A percentile compares a stretch with the other conserved stretches of the same genome.
Conservation (phyloP, 2,329 filamentous ascomycete species). For the Fusarium compactum region DNA sequence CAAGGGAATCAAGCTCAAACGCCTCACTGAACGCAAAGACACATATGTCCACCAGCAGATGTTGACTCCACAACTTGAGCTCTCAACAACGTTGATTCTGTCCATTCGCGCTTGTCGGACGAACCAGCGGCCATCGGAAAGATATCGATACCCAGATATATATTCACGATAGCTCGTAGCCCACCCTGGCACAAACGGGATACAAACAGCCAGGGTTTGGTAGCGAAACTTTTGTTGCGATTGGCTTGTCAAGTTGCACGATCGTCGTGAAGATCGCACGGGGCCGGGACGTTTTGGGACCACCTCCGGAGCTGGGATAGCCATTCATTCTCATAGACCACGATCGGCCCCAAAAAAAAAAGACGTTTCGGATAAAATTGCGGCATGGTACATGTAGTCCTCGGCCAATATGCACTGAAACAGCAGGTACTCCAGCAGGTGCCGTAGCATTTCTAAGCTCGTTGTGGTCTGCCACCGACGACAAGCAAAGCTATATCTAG, state of each 20-base stretch:
- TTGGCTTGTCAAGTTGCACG: slow-evolving; percentile 50
- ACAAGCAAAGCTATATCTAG: slow-evolving; percentile 28
- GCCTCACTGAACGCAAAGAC: slow-evolving; percentile 23
- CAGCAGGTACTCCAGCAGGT: slow-evolving; percentile 26
- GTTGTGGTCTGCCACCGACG: slow-evolving; percentile 38
- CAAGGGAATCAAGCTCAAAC: slow-evolving; percentile 29
- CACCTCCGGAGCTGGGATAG: slow-evolving; percentile 39
- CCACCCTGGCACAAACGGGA: slow-evolving; percentile 17
- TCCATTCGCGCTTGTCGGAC: slow-evolving; percentile 7
- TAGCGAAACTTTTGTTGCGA: slow-evolving; percentile 49
- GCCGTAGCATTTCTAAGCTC: slow-evolving; percentile 35
- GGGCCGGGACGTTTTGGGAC: slow-evolving; percentile 45
- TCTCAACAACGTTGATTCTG: background rate
- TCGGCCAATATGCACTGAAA: slow-evolving; percentile 31
- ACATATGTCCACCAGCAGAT: slow-evolving; percentile 1
- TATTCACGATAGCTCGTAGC: slow-evolving; percentile 17
- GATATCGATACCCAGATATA: slow-evolving; percentile 13
- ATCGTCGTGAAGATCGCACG: slow-evolving; percentile 47
- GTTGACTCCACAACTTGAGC: slow-evolving; percentile 5
- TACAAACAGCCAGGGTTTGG: slow-evolving; percentile 36
- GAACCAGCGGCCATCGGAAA: slow-evolving; percentile 15
- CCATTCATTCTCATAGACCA: slow-evolving; percentile 28
- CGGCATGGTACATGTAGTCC: slow-evolving; percentile 23
- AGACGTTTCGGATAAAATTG: slow-evolving; percentile 30
- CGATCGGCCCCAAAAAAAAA: slow-evolving; percentile 36